Percentiles rank a stretch among this genome's conserved stretches.
Evolutionary conservation across 345 rosid species (phyloP).

Genomic region (Eucalyptus tenuipes): DNA sequence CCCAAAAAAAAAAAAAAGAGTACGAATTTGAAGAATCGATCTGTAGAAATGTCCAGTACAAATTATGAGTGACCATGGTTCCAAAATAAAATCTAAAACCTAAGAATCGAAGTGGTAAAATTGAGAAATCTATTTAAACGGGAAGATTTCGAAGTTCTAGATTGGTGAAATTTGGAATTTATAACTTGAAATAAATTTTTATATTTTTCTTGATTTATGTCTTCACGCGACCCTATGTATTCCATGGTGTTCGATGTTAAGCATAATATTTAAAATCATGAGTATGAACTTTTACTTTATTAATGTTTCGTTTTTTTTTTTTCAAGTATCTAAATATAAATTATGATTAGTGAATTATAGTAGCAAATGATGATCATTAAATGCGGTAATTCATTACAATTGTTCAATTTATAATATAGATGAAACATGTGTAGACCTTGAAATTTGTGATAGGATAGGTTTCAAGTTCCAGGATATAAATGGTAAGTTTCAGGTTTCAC

Average conservation of each 20-base stretch:
- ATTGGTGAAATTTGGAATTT: accelerated
- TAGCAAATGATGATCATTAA: accelerated
- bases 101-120: accelerated
- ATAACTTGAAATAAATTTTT: too few relatives aligned
- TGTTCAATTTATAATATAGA: accelerated
- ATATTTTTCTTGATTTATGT: accelerated
- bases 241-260: too few relatives aligned
- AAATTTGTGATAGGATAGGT: accelerated
- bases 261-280: too few relatives aligned
- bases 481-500: accelerated
- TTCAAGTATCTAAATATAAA: too few relatives aligned
- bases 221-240: accelerated
- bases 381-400: accelerated
- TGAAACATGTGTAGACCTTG: accelerated
- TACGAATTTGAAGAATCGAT: neutral
- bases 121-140: accelerated
- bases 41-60: accelerated
- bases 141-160: accelerated
- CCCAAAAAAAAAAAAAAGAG: accelerated
- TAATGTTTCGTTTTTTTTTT: too few relatives aligned
- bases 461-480: accelerated
- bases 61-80: accelerated
- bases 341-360: accelerated
- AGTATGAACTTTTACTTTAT: accelerated
- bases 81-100: accelerated